Base-by-base conservation (phyloP, 1,284 basidiomycete species). In the Macrocystidia cucumis region DNA sequence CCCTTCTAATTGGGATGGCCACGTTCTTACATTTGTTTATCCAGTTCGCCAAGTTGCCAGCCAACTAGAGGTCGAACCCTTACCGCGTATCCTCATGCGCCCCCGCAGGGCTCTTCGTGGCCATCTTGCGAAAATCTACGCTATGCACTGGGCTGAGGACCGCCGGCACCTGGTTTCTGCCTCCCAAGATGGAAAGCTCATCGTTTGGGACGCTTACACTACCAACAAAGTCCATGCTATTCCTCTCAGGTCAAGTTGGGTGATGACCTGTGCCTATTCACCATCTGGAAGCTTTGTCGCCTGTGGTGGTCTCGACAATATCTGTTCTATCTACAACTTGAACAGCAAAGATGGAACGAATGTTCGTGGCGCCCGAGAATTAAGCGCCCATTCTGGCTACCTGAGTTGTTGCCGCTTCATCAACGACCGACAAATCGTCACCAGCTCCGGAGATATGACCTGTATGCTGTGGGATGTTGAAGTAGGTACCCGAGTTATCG, bases 401-500 rank as follows among this genome's bases (percentile, higher is more conserved):
- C 81, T 98, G 48, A 88, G 82, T 51, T 98, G 95, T 72, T 98
- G 95, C 65, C 83, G 95, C 27, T 98, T 98, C 70, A 81, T 98
- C 67, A 97, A 91, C 55, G 96, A 98, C 65, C 76, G 93, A 41
- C 92, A 98, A 71, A 97, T 98, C 51, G 81, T 98, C 43, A 98
- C 95, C 19, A 86, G 81, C 45, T 97, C 92, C 12, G 95, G 95
- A 42, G 95, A 98, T 62, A 98, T 98, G 93, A 96, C 92, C 26
- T 98, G 96, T 60, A 98, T 98, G 91, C 74, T 98, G 25, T 98
- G 96, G 95, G 95, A 98, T 62, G 90, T 98, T 45, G 93, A 98
- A 60, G 90, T 91, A 18, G 96, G 95, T 45, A 90, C 92, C 2
- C 74, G 92, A 43, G 87, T 92, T 9, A 84, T 91, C 49, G 95